Base-by-base conservation (phyloP, 768 basidiomycete species). In the Crucibulum laeve region DNA sequence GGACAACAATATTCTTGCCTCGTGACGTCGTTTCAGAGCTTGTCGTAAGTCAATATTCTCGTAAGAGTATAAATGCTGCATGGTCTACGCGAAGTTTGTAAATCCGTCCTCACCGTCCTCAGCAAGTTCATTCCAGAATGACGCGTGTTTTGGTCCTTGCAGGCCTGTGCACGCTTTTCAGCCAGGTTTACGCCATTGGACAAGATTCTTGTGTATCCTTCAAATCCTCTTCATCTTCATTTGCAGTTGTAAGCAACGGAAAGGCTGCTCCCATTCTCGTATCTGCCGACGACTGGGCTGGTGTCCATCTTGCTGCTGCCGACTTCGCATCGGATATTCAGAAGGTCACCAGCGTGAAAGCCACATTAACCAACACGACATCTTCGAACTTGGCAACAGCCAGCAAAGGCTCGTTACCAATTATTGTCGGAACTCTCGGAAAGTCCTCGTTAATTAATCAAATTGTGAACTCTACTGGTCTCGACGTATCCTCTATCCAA, bases 401-500 rank as follows among this genome's bases (percentile, higher is more conserved):
- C 15, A 26, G 40, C 19, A 49, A 64, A 15, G 42, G 63, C 19
- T 51, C 63, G 8, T 47, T 63, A 1, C 74, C 76, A 3, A 77
- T 88, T 51, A 77, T 88, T 43, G 67, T 86, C 15, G 84, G 84
- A 4, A 82, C 81, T 2, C 67, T 84, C 7, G 79, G 76, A 26
- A 70, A 80, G 50, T 78, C 77, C 1, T 67, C 74, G 24, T 57
- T 82, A 40, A 76, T 81, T 40, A 59, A 72, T 46, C 61, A 68
- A 42, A 58, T 82, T 10, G 69, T 83, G 25, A 77, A 79, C 38
- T 55, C 63, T 25, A 73, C 80, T 3, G 63, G 68, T 14, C 60
- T 82, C 45, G 76, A 82, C 50, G 76, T 80, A 3, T 77, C 77
- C 4, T 64, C 65, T 0, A 70, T 87, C 37, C 55, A 76, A 44